phyloP scores from a whole-genome alignment of 352 stramenopile genomes.

The Globisporangium alternatum region DNA sequence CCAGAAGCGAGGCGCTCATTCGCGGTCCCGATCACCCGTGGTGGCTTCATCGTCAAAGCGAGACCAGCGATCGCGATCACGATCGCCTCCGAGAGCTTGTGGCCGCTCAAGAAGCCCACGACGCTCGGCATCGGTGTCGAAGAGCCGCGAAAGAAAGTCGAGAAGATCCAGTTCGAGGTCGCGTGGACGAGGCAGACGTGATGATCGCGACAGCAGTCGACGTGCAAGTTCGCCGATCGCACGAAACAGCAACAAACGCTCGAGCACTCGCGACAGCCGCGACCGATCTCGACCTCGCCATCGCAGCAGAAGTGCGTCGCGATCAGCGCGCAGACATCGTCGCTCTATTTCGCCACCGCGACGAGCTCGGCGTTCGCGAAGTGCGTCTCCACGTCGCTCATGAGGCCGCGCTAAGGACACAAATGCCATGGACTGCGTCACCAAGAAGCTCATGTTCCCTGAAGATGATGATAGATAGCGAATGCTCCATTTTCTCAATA shows the following conservation, averaged over 20 bases:
- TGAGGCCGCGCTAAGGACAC: background rate
- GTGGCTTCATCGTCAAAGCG: background rate
- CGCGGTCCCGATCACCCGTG: background rate
- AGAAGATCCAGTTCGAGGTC: constrained; percentile 2
- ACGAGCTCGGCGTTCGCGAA: background rate
- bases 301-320: background rate
- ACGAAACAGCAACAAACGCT: background rate
- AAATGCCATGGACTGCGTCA: background rate
- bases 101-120: background rate
- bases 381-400: background rate
- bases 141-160: background rate
- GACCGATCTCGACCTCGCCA: background rate
- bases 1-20: background rate
- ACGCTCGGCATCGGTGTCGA: background rate
- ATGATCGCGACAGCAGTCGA: background rate
- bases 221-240: background rate
- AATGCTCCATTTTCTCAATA: background rate
- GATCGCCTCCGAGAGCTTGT: background rate
- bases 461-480: background rate
- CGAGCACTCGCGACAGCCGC: background rate
- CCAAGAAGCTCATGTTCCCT: background rate
- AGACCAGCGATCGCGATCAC: background rate
- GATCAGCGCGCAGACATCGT: background rate
- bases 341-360: background rate
- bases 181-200: background rate